Evolutionary conservation across 352 stramenopile species (phyloP).

Genomic region (Albugo laibachii): DNA sequence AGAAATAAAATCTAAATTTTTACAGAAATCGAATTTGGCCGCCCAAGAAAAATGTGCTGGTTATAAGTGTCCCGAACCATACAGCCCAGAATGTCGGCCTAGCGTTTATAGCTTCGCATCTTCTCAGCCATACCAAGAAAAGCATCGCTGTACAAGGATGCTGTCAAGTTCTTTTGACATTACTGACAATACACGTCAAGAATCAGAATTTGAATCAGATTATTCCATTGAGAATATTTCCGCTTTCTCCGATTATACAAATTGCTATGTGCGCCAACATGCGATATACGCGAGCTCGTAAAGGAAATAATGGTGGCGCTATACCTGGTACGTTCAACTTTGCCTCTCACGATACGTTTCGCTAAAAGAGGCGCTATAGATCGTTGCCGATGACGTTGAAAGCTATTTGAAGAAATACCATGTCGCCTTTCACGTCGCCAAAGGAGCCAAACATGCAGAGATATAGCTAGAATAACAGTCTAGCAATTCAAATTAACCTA

Average conservation of each 20-base stretch:
- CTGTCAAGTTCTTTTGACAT: slow-evolving; percentile 31
- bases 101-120: slow-evolving; percentile 29
- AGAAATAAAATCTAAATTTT: no score
- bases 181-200: slow-evolving; percentile 10
- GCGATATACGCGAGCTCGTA: slow-evolving; percentile 71
- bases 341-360: not conserved
- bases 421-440: slow-evolving; percentile 29
- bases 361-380: not conserved
- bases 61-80: no score
- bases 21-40: no score
- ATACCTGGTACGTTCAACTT: slow-evolving; percentile 18
- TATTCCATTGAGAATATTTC: slow-evolving; percentile 33
- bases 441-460: not conserved
- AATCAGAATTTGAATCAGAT: slow-evolving; percentile 22
- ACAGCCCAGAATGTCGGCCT: slow-evolving; percentile 44
- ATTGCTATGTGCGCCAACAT: slow-evolving; percentile 70
- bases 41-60: no score
- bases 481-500: slow-evolving; percentile 4
- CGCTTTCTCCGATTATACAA: slow-evolving; percentile 59
- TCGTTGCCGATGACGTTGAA: slow-evolving; percentile 46
- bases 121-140: slow-evolving; percentile 62
- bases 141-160: slow-evolving; percentile 39
- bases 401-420: slow-evolving; percentile 79
- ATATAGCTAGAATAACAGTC: slow-evolving; percentile 1
- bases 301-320: slow-evolving; percentile 75